A percentile compares a stretch with the other conserved stretches of the same genome.
Evolutionary conservation across 768 basidiomycete species (phyloP).

Genomic region (Plicaturopsis crispa): DNA sequence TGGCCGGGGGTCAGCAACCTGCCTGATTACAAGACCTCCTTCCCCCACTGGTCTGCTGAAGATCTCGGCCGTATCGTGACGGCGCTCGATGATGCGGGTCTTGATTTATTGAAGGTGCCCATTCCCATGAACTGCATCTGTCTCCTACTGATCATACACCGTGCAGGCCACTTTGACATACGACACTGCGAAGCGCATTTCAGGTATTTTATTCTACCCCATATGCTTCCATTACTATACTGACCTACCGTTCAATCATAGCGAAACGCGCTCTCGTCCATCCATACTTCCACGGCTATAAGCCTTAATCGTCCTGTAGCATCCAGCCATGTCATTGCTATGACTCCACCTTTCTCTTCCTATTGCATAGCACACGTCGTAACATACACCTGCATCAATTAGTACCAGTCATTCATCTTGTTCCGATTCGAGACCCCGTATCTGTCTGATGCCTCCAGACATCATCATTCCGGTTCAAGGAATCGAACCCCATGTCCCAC

Average conservation of each 20-base stretch:
- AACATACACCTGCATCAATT: no score
- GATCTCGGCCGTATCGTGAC: constrained; percentile 63
- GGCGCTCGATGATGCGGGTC: constrained; percentile 27
- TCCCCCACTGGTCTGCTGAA: constrained; percentile 89
- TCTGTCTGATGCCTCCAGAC: no score
- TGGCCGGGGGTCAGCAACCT: constrained; percentile 89
- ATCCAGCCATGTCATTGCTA: no score
- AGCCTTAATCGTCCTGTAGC: no score
- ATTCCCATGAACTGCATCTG: constrained; percentile 2
- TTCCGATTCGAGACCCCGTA: no score
- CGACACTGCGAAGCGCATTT: constrained; percentile 88
- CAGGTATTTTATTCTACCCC: constrained; percentile 47
- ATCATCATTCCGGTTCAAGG: no score
- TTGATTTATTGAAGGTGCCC: constrained; percentile 1
- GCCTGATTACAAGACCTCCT: constrained; percentile 94
- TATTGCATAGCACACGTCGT: no score
- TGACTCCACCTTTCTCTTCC: no score
- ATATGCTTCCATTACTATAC: constrained; percentile 1
- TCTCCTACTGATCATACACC: neutral
- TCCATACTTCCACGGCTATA: constrained; percentile 46
- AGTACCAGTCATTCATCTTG: no score
- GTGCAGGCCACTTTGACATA: constrained; percentile 65
- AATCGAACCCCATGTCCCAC: no score
- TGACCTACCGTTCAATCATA: constrained; percentile 15
- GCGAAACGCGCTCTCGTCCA: constrained; percentile 53